Conservation (phyloP, 495 filamentous ascomycete genomes). For the Annulohypoxylon nitens region DNA sequence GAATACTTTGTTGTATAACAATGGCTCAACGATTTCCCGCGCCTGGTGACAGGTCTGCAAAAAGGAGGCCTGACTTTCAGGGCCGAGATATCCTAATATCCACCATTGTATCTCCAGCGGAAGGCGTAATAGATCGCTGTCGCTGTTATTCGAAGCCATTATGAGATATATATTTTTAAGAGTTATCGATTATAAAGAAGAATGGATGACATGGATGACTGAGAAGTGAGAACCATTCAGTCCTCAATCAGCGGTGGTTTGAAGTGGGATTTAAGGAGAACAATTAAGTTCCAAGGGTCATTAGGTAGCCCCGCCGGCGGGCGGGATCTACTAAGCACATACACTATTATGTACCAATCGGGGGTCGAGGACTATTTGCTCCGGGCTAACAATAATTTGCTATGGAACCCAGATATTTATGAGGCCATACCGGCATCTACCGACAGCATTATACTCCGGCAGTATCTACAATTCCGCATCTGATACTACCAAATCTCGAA, state of each 20-base stretch:
- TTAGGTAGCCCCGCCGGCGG: conserved; percentile 27
- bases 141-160: conserved; percentile 20
- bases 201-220: background rate
- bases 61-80: conserved; percentile 30
- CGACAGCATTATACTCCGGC: conserved; percentile 11
- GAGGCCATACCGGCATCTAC: conserved; percentile 29
- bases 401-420: conserved; percentile 2
- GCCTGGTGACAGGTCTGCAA: conserved; percentile 28
- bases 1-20: conserved; percentile 30
- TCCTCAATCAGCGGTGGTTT: conserved; percentile 6
- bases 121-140: conserved; percentile 23
- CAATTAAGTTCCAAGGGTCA: conserved; percentile 8
- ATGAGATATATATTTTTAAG: background rate
- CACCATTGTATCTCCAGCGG: conserved; percentile 43
- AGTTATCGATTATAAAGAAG: conserved; percentile 5
- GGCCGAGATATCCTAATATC: conserved; percentile 36
- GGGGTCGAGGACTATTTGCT: conserved; percentile 36
- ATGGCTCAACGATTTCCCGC: conserved; percentile 30
- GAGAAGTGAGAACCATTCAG: background rate
- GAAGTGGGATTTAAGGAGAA: conserved; percentile 29
- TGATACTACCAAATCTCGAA: conserved; percentile 2
- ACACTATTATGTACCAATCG: conserved; percentile 26
- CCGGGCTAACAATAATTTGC: conserved; percentile 21
- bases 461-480: conserved; percentile 17
- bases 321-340: conserved; percentile 15